Evolutionary conservation across 805 yeast species (phyloP).

Genomic region (Jamesozyma spencerorum): DNA sequence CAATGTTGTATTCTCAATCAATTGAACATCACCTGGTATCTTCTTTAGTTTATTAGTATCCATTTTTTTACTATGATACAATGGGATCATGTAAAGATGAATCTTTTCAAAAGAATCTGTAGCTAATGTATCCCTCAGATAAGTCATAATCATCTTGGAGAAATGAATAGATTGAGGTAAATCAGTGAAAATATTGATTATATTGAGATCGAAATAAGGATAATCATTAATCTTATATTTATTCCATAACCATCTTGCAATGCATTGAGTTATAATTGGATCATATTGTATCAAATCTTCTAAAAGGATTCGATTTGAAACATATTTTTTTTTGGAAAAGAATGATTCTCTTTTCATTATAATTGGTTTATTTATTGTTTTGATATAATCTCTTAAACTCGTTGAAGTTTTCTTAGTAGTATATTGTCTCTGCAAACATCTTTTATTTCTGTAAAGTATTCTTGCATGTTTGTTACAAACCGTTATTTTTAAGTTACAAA

Average conservation of each 20-base stretch:
- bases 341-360: constrained; percentile 14
- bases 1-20: constrained; percentile 12
- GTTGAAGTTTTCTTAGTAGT: too few relatives aligned
- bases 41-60: constrained; percentile 3
- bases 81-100: constrained; percentile 21
- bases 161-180: constrained; percentile 16
- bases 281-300: constrained; percentile 4
- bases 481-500: too few relatives aligned
- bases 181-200: constrained; percentile 23
- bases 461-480: too few relatives aligned
- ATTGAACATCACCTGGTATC: constrained; percentile 16
- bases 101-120: constrained; percentile 19
- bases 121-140: constrained; percentile 12
- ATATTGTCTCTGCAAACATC: too few relatives aligned
- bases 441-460: too few relatives aligned
- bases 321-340: constrained; percentile 4
- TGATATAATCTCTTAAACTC: constrained; percentile 14
- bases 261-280: constrained; percentile 12
- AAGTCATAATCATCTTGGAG: constrained; percentile 14
- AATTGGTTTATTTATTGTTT: constrained; percentile 9
- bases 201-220: constrained; percentile 56
- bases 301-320: neutral
- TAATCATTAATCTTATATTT: constrained; percentile 59
- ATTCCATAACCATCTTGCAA: constrained; percentile 69
- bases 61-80: constrained; percentile 12